Evolutionary conservation across 106 monocot species (phyloP).

Genomic region (Cymbidium sinense): DNA sequence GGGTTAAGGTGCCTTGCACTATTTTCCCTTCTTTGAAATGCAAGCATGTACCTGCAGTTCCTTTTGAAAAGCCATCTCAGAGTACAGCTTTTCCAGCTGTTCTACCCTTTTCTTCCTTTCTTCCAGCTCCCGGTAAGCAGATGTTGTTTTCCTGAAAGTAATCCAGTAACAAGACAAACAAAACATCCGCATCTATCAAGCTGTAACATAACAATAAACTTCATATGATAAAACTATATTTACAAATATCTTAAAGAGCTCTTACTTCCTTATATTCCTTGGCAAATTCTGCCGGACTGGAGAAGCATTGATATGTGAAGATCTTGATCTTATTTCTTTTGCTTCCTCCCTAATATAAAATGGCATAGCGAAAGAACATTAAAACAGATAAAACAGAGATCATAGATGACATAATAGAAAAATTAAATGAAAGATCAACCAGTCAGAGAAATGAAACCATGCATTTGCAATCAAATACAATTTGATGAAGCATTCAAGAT

Average conservation of each 20-base stretch:
- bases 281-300: conserved; percentile 33
- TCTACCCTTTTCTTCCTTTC: conserved; percentile 54
- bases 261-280: conserved; percentile 58
- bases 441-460: no score
- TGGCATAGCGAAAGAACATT: neutral
- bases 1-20: no score
- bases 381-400: neutral
- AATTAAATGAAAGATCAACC: no score
- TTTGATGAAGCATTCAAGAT: no score
- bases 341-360: conserved; percentile 69
- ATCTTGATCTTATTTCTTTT: conserved; percentile 52
- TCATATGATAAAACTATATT: neutral
- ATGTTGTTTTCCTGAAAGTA: conserved; percentile 54
- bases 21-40: neutral
- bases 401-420: no score
- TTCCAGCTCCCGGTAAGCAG: conserved; percentile 78
- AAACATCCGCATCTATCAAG: neutral
- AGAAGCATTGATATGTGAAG: conserved; percentile 13
- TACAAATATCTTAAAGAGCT: neutral
- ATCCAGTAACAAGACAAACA: neutral
- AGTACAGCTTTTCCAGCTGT: conserved; percentile 69
- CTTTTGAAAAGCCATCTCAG: conserved; percentile 81
- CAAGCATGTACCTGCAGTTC: conserved; percentile 66
- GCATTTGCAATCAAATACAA: no score
- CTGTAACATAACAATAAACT: neutral